Conservation (phyloP, 208 protist genomes). For the Borovskyia barvae region DNA sequence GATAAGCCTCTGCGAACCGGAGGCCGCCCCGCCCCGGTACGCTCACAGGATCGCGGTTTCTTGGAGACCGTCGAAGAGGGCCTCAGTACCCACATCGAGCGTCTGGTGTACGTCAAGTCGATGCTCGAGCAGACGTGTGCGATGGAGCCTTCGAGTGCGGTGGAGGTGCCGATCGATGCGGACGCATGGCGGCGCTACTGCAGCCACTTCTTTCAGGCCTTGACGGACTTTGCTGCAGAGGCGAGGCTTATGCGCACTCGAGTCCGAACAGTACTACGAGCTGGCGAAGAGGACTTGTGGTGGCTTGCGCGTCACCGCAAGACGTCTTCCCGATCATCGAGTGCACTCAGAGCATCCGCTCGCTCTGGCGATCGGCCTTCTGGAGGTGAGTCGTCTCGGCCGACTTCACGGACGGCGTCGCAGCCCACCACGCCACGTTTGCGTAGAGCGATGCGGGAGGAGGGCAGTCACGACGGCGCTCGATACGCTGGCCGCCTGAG, state of each 20-base stretch:
- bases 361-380: too few relatives aligned
- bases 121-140: slow-evolving; percentile 17
- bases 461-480: not conserved
- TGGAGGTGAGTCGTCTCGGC: too few relatives aligned
- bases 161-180: slow-evolving; percentile 4
- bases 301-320: slow-evolving; percentile 1
- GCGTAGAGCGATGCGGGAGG: not conserved
- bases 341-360: not conserved
- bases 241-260: slow-evolving; percentile 19
- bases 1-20: slow-evolving; percentile 32
- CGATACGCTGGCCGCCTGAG: not conserved
- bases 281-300: not conserved
- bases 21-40: slow-evolving; percentile 27
- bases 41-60: slow-evolving; percentile 25
- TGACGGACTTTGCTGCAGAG: slow-evolving; percentile 19
- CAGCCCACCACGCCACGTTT: not conserved
- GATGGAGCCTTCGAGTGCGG: slow-evolving; percentile 4
- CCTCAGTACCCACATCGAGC: slow-evolving; percentile 9
- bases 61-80: slow-evolving; percentile 18
- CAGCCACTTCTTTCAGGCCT: slow-evolving; percentile 14
- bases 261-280: slow-evolving; percentile 10
- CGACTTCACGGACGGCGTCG: not conserved
- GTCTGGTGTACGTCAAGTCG: slow-evolving; percentile 22
- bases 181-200: slow-evolving; percentile 30
- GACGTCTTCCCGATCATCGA: slow-evolving; percentile 2